Percentiles rank a stretch among this genome's conserved stretches.
Conservation (phyloP, 208 protist species). For the Eutreptiella sp. region DNA sequence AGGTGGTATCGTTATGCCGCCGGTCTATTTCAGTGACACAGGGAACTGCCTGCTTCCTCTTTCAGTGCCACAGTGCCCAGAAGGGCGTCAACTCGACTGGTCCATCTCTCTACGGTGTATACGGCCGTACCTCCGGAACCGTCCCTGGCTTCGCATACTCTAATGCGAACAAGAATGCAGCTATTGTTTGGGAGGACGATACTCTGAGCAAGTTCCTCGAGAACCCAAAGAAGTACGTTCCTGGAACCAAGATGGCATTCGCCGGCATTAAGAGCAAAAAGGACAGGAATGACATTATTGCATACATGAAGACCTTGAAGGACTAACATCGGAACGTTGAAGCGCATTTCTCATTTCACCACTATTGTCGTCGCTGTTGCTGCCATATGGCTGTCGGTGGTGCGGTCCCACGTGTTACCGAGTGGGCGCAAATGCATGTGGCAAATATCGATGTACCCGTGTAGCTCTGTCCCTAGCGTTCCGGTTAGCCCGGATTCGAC, state of each 20-base stretch:
- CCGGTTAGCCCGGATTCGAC: too few species aligned
- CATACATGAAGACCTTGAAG: slow-evolving; percentile 76
- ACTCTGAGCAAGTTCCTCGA: slow-evolving; percentile 87
- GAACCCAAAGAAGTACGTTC: slow-evolving; percentile 97
- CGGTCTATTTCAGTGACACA: too few species aligned
- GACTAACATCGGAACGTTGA: too few species aligned
- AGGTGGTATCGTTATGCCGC: too few species aligned
- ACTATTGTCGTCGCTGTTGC: too few species aligned
- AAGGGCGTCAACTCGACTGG: slow-evolving; percentile 81
- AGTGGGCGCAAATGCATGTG: too few species aligned
- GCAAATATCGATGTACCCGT: too few species aligned
- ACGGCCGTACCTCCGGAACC: slow-evolving; percentile 77
- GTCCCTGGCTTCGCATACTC: slow-evolving; percentile 86
- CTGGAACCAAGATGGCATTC: slow-evolving; percentile 95
- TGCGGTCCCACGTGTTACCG: too few species aligned
- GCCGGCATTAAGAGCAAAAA: slow-evolving; percentile 84
- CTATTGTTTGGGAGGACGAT: slow-evolving; percentile 82
- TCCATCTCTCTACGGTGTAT: slow-evolving; percentile 80
- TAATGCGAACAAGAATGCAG: slow-evolving; percentile 82
- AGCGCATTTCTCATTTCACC: too few species aligned
- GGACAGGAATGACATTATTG: slow-evolving; percentile 86
- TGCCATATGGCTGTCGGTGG: too few species aligned
- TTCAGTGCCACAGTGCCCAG: slow-evolving; percentile 35
- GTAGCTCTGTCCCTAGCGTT: too few species aligned
- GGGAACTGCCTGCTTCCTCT: not conserved